Conservation (phyloP, 2,329 filamentous ascomycete species). For the Clonostachys rhizophaga region DNA sequence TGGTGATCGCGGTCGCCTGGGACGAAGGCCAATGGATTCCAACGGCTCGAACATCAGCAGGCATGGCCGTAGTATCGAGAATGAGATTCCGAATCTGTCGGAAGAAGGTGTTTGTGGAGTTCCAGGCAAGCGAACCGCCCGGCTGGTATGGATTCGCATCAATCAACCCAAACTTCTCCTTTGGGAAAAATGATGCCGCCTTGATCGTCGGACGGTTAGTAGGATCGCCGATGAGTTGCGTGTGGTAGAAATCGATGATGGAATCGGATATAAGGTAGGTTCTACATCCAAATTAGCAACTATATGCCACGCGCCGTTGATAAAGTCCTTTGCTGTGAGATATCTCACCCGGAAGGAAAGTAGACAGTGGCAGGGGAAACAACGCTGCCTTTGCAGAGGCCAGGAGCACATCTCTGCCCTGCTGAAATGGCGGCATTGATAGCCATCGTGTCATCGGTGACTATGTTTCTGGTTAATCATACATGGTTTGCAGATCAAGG, state of each 20-base stretch:
- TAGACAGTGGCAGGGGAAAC: constrained; percentile 29
- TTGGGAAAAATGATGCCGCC: constrained; percentile 41
- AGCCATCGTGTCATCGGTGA: constrained; percentile 72
- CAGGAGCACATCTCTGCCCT: constrained; percentile 35
- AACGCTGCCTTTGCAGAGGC: constrained; percentile 6
- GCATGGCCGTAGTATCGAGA: constrained; percentile 47
- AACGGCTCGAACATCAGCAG: constrained; percentile 34
- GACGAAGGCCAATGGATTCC: constrained; percentile 67
- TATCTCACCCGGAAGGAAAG: constrained; percentile 24
- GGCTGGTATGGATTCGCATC: constrained; percentile 41
- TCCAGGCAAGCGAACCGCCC: constrained; percentile 35
- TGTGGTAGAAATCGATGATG: constrained; percentile 74
- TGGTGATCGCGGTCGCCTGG: constrained; percentile 57
- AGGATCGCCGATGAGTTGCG: constrained; percentile 71
- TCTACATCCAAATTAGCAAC: constrained; percentile 9
- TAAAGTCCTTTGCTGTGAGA: too few species aligned
- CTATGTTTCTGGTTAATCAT: background rate
- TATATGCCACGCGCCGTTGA: background rate
- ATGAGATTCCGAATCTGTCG: constrained; percentile 53
- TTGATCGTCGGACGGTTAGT: constrained; percentile 50
- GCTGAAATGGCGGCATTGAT: constrained; percentile 72
- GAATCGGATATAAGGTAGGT: constrained; percentile 70
- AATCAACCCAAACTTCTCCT: constrained; percentile 34
- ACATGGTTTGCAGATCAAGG: background rate
- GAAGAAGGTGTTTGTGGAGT: constrained; percentile 55